Evolutionary conservation across 805 yeast genomes (phyloP), one percentile per base, ranked within the genome.

Genomic region (Metschnikowia bowlesiae): DNA sequence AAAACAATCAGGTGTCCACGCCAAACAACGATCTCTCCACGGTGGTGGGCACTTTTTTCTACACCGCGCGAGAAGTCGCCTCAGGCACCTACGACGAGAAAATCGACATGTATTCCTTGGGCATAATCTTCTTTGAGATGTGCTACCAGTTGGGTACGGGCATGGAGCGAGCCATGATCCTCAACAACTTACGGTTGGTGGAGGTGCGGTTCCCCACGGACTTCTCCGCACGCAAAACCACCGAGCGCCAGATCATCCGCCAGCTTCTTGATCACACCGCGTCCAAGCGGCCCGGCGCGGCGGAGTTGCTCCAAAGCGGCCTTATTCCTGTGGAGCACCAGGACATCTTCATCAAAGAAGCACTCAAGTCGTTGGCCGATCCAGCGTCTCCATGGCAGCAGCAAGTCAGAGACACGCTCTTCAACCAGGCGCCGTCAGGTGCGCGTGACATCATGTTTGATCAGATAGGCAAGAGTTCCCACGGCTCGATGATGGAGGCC

Each of bases 51-150:
- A 94, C 99, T 0, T 84, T 96, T 0, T 77, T 92, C 32, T 94
- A 94, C 62, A 94, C 92, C 42, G 99, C 99, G 0, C 81, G 82
- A 14, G 99, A 94, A 63, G 92, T 92, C 0, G 73, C 87, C 7
- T 74, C 79, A 14, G 94, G 94, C 0, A 73, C 78, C n/a, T 94
- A 94, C 64, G 85, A 92, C 63, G 96, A 88, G 55, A 94, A 94
- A 58, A 96, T 94, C 36, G 99, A 94, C 65, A 85, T 94, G 87
- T 94, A 90, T 64, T 90, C 99, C 0, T 69, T 94, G 38, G 99
- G 99, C 3, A 82, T 94, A 34, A 94, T 94, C 1, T 89, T 94
- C 62, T 94, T 94, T 65, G 99, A 94, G 64, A 94, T 94, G 99
- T 80, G 89, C 30, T 89, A 84, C 63, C 76, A 84, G 1, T 75